Conservation (phyloP, 306 rosid genomes). For the Prunus mira region DNA sequence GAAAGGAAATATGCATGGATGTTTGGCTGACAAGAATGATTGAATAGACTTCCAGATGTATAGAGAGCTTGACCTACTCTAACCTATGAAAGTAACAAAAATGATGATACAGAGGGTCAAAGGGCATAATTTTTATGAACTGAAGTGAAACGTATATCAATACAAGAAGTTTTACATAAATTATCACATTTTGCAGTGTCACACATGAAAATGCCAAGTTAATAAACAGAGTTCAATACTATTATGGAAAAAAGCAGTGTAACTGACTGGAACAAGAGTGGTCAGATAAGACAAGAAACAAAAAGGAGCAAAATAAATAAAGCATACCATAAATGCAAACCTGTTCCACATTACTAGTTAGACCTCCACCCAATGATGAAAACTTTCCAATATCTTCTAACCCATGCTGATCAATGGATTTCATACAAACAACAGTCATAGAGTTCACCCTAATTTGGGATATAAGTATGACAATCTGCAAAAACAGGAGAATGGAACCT, state of each 20-base stretch:
- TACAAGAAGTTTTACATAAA: background rate
- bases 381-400: constrained; percentile 37
- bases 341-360: constrained; percentile 80
- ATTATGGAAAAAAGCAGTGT: background rate
- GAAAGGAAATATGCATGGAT: constrained; percentile 75
- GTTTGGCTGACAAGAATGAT: constrained; percentile 90
- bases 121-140: constrained; percentile 2
- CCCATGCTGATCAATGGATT: constrained; percentile 53
- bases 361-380: constrained; percentile 28
- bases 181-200: background rate
- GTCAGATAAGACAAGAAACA: background rate
- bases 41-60: constrained; percentile 70
- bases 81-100: constrained; percentile 49
- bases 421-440: constrained; percentile 71
- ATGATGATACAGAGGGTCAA: constrained; percentile 10
- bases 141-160: background rate
- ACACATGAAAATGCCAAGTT: background rate
- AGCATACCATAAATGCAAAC: constrained; percentile 35
- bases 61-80: constrained; percentile 89
- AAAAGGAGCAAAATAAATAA: background rate
- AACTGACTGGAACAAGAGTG: background rate
- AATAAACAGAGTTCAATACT: background rate
- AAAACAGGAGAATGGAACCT: constrained; percentile 27
- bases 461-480: constrained; percentile 67
- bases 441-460: constrained; percentile 91